Evolutionary conservation across 2,329 filamentous ascomycete genomes (phyloP), one percentile per base, ranked within the genome.

Genomic region (Ambrosiella beaveri): DNA sequence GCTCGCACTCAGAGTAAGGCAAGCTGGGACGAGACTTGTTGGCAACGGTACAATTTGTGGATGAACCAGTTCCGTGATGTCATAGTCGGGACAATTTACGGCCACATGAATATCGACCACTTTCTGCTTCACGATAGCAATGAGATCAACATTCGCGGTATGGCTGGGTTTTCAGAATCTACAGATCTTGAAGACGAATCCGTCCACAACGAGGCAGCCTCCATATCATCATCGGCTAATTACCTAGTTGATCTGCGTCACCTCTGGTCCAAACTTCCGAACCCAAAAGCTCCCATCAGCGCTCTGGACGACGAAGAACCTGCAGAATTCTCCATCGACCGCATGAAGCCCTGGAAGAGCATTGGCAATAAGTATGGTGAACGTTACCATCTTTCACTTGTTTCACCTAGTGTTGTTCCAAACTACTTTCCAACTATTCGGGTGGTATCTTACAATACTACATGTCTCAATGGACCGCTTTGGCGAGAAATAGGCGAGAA

Each of bases 21-120:
- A 65, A 82, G 81, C 62, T 98, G 93, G 93, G 89, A 96, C 63
- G 91, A 97, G 74, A 89, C 86, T 0, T 98, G 93, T 71, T 98
- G 91, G 90, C 91, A 96, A 68, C 96, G 95, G 68, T 98, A 95
- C 70, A 86, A 88, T 0, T 73, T 97, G 3, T 97, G 90, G 88
- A 73, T 91, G 65, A 79, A 82, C 64, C 88, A 94, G 68, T 98
- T 89, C 69, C 85, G 93, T 39, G 93, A 98, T 68, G 84, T 98
- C 41, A 77, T 98, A 17, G 77, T 90, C 17, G 82, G 80, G 11
- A 82, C 81, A 35, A 66, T 95, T 5, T 98, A 86, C 66, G 93
- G 91, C 1, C 93, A 98, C 68, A 97, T 98, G 93, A 98, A 98
- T 66, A 86, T 96, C 63, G 93, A 98, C 65, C 93, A 98, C 69